Base-by-base conservation (phyloP, 768 basidiomycete species). In the Mycena belliarum region DNA sequence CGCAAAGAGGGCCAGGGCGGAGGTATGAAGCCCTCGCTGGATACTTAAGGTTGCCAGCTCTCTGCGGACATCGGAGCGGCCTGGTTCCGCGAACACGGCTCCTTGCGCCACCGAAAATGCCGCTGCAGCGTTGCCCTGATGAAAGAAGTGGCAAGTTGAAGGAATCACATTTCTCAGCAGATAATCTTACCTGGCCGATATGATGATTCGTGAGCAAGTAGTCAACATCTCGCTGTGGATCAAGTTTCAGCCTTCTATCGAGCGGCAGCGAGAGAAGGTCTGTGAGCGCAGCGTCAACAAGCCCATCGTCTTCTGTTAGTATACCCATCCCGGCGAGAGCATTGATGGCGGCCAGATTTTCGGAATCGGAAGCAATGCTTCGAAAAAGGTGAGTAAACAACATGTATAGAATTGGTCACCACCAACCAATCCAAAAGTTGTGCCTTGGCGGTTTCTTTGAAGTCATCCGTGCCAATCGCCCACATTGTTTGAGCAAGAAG, bases 261-360 rank as follows among this genome's bases (percentile, higher is more conserved):
- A 86, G 66, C 0, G 93, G 82, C 23, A 94, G 75, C 0, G 82
- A 75, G 20, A 88, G 77, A 18, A 96, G 82, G 69, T 97, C 94
- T 0, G 89, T 87, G 14, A 95, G 74, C 0, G 93, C 89, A 1
- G 94, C 95, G 68, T 95, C 92, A 24, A 95, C 79, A 20, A 97
- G 79, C 33, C 79, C 81, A 32, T 89, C 86, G 65, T 96, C 94
- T 32, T 79, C 78, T 4, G 88, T 88, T 51, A 95, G 72, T 53
- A 94, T 85, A 12, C 92, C 94, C 84, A 97, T 93, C n/a, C 89
- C 90, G 0, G 91, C 90, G 1, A 98, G 81, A 0, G 87, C 82
- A 44, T 88, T 91, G 69, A 96, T 89, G 1, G 92, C 93, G 52
- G 82, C 78, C 48, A 94, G 69, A 66, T 95, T 92, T 59, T 88